These are phyloP conservation scores for Alternaria sp. DNA, from an alignment of 2,329 filamentous ascomycete species.

Conservation along the genomic window DNA sequence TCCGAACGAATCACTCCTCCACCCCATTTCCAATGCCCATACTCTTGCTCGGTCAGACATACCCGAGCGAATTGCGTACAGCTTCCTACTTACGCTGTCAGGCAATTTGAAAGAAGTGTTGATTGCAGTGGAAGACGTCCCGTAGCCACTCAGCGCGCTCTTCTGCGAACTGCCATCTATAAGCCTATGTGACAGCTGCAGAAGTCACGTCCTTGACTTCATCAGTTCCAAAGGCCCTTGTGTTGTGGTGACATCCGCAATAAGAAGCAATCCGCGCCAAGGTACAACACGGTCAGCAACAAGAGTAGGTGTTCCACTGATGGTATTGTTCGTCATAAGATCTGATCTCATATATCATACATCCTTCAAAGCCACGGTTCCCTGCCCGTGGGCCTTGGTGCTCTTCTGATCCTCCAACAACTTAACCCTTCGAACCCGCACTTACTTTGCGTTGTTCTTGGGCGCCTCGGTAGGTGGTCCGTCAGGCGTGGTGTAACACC, in stretches of 20 bases:
- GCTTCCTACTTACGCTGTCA: not conserved
- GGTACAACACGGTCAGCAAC: not conserved
- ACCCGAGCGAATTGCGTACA: constrained; percentile 5
- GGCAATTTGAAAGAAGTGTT: constrained; percentile 12
- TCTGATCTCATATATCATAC: not conserved
- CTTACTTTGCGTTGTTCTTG: constrained; percentile 52
- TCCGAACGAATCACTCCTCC: constrained; percentile 6
- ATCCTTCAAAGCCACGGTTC: not conserved
- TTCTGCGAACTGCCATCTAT: not conserved
- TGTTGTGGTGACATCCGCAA: too few species aligned
- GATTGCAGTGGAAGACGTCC: constrained; percentile 13
- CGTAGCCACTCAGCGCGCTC: constrained; percentile 14
- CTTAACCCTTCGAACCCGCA: not conserved
- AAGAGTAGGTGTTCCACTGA: not conserved
- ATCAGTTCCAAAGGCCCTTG: too few species aligned
- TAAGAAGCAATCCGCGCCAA: not conserved
- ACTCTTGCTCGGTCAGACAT: not conserved
- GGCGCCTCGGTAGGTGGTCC: constrained; percentile 62
- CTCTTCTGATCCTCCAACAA: not conserved
- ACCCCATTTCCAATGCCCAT: not conserved
- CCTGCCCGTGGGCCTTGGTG: not conserved
- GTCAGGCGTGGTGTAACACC: constrained; percentile 75
- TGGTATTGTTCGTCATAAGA: not conserved
- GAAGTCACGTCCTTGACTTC: not conserved
- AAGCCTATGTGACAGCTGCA: not conserved